Evolutionary conservation across 2,329 filamentous ascomycete genomes (phyloP), one percentile per base, ranked within the genome.

Genomic region (Fusarium anthophilum): DNA sequence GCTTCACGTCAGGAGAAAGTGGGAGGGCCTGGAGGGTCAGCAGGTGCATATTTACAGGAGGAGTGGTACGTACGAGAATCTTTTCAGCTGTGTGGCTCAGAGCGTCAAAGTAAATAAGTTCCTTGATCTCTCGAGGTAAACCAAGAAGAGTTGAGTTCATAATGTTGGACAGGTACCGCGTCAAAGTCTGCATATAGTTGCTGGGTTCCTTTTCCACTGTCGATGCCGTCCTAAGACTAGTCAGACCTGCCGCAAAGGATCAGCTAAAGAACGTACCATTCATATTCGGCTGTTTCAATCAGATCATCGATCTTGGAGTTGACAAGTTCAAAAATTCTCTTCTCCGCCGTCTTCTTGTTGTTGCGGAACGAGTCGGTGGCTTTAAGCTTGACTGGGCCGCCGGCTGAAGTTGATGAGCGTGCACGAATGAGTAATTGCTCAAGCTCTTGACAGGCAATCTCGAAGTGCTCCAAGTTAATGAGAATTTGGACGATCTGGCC

Each of bases 251-350:
- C 35, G 32, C 26, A n/a, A 8, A 37, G 22, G 20, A 30, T 51
- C 47, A 22, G 48, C 13, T 18, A 12, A 9, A 61, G 30, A 37
- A 73, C 84, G 62, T 83, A 91, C 92, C 96, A 99, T 81, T 98
- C 94, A 80, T 99, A 99, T 83, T 99, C 96, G 38, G 96, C 96
- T 1, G 95, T 98, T 78, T 98, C 96, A 62, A 99, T 93, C 17
- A 99, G 89, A 80, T 99, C 96, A 79, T 98, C 96, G 77, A 99
- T 98, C 85, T 99, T 99, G 65, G 94, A 97, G 84, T 99, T 98
- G 72, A 99, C 96, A 1, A 99, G 89, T 83, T 99, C 97, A 80
- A 99, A 99, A 66, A 99, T 98, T 39, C 97, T 93, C 84, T 98
- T 98, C 80, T 98, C 96, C 0, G 96, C 96, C 4, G 93, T 95